A percentile compares a stretch with the other conserved stretches of the same genome.
phyloP scores from a whole-genome alignment of 2,329 filamentous ascomycete species.

The Exophiala sp. region DNA sequence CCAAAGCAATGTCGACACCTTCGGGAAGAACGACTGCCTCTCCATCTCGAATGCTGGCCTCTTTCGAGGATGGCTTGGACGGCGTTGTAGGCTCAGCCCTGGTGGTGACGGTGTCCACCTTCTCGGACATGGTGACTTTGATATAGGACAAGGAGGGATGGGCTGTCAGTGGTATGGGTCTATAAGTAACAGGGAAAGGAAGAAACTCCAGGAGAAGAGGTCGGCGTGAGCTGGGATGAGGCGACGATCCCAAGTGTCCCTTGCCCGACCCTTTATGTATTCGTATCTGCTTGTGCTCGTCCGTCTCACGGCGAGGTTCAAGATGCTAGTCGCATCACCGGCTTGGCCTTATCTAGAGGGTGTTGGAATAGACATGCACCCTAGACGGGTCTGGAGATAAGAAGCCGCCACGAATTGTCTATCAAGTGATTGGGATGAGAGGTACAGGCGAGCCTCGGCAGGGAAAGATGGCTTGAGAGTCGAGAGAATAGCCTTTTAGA shows the following conservation, averaged over 20 bases:
- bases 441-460: slow-evolving; percentile 2
- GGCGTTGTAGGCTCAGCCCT: slow-evolving; percentile 1
- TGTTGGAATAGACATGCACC: slow-evolving; percentile 1
- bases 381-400: slow-evolving; percentile 1
- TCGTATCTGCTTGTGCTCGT: background rate
- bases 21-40: background rate
- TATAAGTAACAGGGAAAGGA: background rate
- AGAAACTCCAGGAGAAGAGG: background rate
- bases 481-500: background rate
- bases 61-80: background rate
- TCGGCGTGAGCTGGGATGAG: background rate
- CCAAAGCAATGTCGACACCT: slow-evolving; percentile 5
- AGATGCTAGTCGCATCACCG: background rate
- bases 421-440: background rate
- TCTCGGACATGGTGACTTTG: slow-evolving; percentile 1
- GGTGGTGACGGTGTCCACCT: background rate
- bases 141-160: too few species aligned
- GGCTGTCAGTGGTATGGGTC: background rate
- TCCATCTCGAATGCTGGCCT: background rate
- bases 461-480: background rate
- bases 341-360: background rate
- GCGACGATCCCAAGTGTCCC: background rate
- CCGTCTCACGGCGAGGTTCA: background rate
- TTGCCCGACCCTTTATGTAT: background rate
- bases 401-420: background rate